Conservation (phyloP, 1,284 basidiomycete genomes). For the Ustanciosporium gigantosporum region DNA sequence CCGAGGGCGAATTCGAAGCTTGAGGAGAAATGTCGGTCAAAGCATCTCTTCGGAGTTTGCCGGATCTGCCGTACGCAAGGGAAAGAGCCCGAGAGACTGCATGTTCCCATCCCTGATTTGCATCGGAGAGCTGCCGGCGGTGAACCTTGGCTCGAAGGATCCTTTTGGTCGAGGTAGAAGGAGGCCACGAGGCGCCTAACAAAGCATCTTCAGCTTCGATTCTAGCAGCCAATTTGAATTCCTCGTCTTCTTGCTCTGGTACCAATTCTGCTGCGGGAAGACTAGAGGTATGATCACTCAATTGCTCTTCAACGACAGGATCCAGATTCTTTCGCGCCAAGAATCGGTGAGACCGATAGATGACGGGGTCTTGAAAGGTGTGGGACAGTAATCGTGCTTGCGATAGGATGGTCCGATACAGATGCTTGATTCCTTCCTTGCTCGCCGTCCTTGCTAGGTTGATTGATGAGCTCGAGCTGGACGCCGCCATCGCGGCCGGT, state of each 20-base stretch:
- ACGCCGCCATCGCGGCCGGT: slow-evolving; percentile 7
- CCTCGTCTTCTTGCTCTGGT: not conserved
- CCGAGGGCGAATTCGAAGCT: not conserved
- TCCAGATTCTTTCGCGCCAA: slow-evolving; percentile 25
- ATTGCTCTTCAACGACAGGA: slow-evolving; percentile 14
- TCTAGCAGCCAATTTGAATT: not conserved
- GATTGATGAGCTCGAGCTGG: slow-evolving; percentile 5
- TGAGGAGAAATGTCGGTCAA: slow-evolving; percentile 11
- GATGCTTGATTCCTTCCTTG: slow-evolving; percentile 16
- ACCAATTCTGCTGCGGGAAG: not conserved
- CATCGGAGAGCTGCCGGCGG: slow-evolving; percentile 28
- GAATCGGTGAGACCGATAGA: slow-evolving; percentile 18
- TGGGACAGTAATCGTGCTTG: slow-evolving; percentile 26
- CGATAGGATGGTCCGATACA: slow-evolving; percentile 20
- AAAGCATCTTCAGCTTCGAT: not conserved
- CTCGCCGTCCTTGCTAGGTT: not conserved
- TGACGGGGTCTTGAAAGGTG: slow-evolving; percentile 14
- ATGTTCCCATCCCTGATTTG: slow-evolving; percentile 31
- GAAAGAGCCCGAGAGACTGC: slow-evolving; percentile 14
- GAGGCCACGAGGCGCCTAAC: slow-evolving; percentile 2
- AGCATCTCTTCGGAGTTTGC: slow-evolving; percentile 23
- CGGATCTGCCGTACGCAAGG: slow-evolving; percentile 17
- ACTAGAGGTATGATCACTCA: not conserved
- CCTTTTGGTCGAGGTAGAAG: slow-evolving; percentile 2
- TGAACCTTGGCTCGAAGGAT: slow-evolving; percentile 9